These are phyloP conservation scores for Fusarium coicis DNA, from an alignment of 2,329 filamentous ascomycete species.

Conservation along the genomic window DNA sequence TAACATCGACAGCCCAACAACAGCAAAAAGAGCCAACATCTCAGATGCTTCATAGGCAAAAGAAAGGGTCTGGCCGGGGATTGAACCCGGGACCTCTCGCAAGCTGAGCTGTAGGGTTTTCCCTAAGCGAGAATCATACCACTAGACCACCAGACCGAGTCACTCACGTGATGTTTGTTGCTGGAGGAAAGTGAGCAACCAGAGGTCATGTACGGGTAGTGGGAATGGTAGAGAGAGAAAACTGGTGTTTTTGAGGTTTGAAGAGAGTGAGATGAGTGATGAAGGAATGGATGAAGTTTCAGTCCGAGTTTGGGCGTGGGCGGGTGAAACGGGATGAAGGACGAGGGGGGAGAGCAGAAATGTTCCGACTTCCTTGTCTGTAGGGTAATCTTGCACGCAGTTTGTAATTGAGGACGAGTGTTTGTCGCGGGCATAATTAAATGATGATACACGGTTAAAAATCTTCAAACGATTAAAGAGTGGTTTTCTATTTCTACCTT, in stretches of 20 bases:
- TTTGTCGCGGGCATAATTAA: background rate
- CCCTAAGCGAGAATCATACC: slow-evolving; percentile 80
- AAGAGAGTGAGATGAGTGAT: accelerated
- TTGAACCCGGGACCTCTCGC: slow-evolving; percentile 61
- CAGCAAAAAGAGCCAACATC: background rate
- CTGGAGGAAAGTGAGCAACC: accelerated
- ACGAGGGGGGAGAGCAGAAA: background rate
- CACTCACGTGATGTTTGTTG: slow-evolving; percentile 22
- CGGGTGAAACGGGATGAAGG: background rate
- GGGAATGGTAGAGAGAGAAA: accelerated
- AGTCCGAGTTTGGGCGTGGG: background rate
- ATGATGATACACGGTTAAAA: no score
- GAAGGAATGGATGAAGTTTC: accelerated
- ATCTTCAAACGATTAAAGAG: no score
- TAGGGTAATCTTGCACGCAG: background rate
- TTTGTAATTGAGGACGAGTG: background rate
- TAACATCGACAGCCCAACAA: background rate
- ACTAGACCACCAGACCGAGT: slow-evolving; percentile 67
- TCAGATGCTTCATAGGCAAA: background rate
- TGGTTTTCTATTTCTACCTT: no score
- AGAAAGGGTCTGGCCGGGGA: slow-evolving; percentile 56
- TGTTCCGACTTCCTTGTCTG: background rate
- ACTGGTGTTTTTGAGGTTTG: background rate
- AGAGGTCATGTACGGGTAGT: background rate
- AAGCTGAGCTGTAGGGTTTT: slow-evolving; percentile 51